Base-by-base conservation (phyloP, 2,329 filamentous ascomycete genomes). In the Colletotrichum magnum region DNA sequence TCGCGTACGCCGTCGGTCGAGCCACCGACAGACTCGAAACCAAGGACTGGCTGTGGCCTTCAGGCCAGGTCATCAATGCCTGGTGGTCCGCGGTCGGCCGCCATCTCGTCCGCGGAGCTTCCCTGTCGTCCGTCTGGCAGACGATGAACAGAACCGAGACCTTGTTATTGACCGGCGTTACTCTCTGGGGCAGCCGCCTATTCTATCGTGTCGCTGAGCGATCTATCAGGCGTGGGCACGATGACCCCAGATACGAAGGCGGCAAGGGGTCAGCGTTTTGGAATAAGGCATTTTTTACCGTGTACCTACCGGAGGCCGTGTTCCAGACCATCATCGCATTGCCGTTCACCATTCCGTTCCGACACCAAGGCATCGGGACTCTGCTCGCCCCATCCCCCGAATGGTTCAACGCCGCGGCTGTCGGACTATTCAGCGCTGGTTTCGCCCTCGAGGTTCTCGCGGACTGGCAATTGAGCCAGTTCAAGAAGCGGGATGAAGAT, bases 1-100 rank as follows among this genome's bases (percentile, higher is more conserved):
- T 86, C 41, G 84, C 87, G 0, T 90, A 87, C 73, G 81, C 81
- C 6, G 79, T 83, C 41, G 85, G 85, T 2, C 80, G 86, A 28
- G 81, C 84, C 53, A 87, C 86, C 5, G 78, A 88, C 72, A 81
- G 83, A 15, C 82, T 87, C 9, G 88, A 90, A 65, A 79, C 84
- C 21, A 90, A 90, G 72, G 88, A 90, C 75, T 87, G 85, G 81
- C 77, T 88, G 4, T 90, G 87, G 87, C 86, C 87, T 1, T 78
- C 81, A 5, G 85, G 80, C 4, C 86, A 86, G 72, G 83, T 89
- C 6, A 75, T 81, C 63, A 89, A 88, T 73, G 87, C 86, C 7
- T 90, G 88, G 88, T 89, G 87, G 85, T 85, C 82, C 64, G 87
- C 88, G 15, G 77, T 90, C 48, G 87, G 87, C 15, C 80, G 82